phyloP scores from a whole-genome alignment of 495 filamentous ascomycete species.

The Penicillium atrosanguineum region DNA sequence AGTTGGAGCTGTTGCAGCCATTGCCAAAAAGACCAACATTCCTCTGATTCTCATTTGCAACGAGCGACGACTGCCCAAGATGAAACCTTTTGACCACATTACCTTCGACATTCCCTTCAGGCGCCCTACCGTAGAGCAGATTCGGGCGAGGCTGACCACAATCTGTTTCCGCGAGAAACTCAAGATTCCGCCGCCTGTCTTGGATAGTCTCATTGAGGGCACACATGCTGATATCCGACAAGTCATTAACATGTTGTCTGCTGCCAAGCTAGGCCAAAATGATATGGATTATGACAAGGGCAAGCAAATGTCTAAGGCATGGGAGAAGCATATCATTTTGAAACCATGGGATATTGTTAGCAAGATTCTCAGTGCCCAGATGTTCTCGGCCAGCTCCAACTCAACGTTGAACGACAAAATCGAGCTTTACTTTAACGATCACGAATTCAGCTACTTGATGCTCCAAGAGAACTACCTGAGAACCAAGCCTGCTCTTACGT shows the following conservation, averaged over 20 bases:
- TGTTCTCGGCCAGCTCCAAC: slow-evolving; percentile 79
- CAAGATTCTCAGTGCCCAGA: slow-evolving; percentile 83
- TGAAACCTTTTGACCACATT: slow-evolving; percentile 92
- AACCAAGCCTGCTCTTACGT: slow-evolving; percentile 66
- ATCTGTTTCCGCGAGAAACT: slow-evolving; percentile 91
- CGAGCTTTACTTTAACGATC: slow-evolving; percentile 98
- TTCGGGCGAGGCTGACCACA: slow-evolving; percentile 85
- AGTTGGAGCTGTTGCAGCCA: slow-evolving; percentile 87
- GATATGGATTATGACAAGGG: slow-evolving; percentile 77
- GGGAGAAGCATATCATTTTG: slow-evolving; percentile 95
- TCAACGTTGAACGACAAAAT: slow-evolving; percentile 93
- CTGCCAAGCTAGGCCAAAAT: slow-evolving; percentile 80
- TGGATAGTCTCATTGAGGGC: slow-evolving; percentile 93
- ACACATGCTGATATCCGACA: slow-evolving; percentile 94
- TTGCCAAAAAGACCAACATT: slow-evolving; percentile 92
- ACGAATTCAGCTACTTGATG: slow-evolving; percentile 96
- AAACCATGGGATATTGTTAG: slow-evolving; percentile 98
- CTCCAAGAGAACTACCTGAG: slow-evolving; percentile 96
- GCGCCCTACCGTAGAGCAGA: slow-evolving; percentile 83
- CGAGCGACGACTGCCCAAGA: slow-evolving; percentile 86
- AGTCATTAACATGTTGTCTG: slow-evolving; percentile 97
- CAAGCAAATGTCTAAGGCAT: slow-evolving; percentile 91
- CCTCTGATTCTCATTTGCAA: slow-evolving; percentile 98
- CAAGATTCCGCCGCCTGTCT: slow-evolving; percentile 79
- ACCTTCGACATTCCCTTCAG: slow-evolving; percentile 83